Conservation (phyloP, 2,329 filamentous ascomycete species). For the Penicillium sp. region DNA sequence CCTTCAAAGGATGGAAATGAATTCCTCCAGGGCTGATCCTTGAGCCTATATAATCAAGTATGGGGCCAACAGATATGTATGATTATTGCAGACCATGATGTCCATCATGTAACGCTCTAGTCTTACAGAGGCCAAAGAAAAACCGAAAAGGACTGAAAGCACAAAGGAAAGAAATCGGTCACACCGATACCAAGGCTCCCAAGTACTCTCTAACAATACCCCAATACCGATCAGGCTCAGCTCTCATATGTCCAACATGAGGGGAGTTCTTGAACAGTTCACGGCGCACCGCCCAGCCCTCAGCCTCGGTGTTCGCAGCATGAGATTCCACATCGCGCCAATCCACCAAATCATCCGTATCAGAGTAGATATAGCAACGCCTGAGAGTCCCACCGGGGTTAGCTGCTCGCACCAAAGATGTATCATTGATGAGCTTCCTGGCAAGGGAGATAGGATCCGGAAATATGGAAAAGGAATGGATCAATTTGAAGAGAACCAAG, state of each 20-base stretch:
- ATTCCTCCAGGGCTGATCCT: not conserved
- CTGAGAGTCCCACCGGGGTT: slow-evolving; percentile 8
- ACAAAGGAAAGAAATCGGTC: not conserved
- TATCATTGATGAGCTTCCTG: slow-evolving; percentile 34
- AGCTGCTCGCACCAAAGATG: slow-evolving; percentile 16
- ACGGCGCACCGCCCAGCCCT: slow-evolving; percentile 33
- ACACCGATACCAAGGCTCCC: slow-evolving; percentile 1
- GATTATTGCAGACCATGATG: not conserved
- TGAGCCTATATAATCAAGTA: not conserved
- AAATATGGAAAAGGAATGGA: slow-evolving; percentile 17
- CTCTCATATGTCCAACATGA: slow-evolving; percentile 43
- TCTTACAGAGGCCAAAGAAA: not conserved
- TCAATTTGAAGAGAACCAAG: slow-evolving; percentile 21
- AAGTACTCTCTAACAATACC: slow-evolving; percentile 30
- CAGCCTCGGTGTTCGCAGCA: slow-evolving; percentile 31
- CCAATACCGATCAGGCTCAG: slow-evolving; percentile 42
- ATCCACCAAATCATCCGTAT: slow-evolving; percentile 38
- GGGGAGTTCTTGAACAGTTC: slow-evolving; percentile 38
- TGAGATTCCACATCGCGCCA: slow-evolving; percentile 40
- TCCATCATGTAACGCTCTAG: not conserved
- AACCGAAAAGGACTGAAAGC: not conserved
- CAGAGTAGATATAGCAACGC: slow-evolving; percentile 43
- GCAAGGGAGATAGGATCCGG: slow-evolving; percentile 29
- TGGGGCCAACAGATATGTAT: not conserved
- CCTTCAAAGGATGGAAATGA: not conserved